These are phyloP conservation scores for Camelina sativa DNA, from an alignment of 345 rosid genomes.

Conservation along the genomic window DNA sequence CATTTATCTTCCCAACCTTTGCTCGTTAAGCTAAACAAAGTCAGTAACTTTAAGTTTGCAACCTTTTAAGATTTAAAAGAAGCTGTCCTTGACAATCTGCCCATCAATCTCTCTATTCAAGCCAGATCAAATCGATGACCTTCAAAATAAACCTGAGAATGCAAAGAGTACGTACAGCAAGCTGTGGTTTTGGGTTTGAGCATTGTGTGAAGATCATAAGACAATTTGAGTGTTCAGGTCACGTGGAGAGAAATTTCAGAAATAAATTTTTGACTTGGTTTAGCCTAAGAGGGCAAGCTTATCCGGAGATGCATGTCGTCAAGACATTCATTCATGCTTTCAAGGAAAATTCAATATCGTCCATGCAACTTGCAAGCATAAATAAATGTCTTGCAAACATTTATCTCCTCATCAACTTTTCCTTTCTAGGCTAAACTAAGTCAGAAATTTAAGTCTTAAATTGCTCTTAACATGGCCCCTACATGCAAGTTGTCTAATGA, in stretches of 20 bases:
- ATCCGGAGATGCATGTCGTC: too few relatives aligned
- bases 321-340: slow-evolving; percentile 60
- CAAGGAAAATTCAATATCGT: slow-evolving; percentile 54
- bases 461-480: slow-evolving; percentile 73
- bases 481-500: slow-evolving; percentile 70
- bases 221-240: slow-evolving; percentile 46
- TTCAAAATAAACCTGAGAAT: background rate
- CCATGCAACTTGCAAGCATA: slow-evolving; percentile 54
- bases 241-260: slow-evolving; percentile 74
- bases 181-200: background rate
- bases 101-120: background rate
- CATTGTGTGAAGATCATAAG: background rate
- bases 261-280: slow-evolving; percentile 92
- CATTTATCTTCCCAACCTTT: too few relatives aligned
- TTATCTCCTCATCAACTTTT: slow-evolving; percentile 56
- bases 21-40: too few relatives aligned
- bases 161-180: background rate
- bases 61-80: background rate
- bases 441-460: slow-evolving; percentile 79
- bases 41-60: too few relatives aligned
- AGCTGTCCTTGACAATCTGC: background rate
- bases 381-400: slow-evolving; percentile 72
- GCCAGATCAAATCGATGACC: background rate
- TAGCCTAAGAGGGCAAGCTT: slow-evolving; percentile 48
- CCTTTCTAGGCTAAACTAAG: slow-evolving; percentile 83